phyloP scores from a whole-genome alignment of 352 stramenopile species.

The Globisporangium takayamanum region DNA sequence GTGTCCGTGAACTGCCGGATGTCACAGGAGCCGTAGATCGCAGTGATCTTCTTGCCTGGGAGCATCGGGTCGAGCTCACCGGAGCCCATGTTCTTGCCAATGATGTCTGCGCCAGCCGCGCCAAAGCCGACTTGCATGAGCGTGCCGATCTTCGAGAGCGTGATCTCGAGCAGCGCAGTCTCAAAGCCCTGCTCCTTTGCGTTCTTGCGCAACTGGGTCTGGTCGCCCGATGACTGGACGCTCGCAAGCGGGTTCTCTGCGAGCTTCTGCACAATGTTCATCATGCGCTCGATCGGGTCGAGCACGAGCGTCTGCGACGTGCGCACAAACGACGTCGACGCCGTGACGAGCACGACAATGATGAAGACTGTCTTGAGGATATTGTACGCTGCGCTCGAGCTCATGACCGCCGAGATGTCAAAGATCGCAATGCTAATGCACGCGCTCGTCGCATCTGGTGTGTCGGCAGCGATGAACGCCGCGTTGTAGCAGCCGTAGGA shows the following conservation, averaged over 20 bases:
- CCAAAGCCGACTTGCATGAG: slow-evolving; percentile 85
- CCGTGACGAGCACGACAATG: slow-evolving; percentile 73
- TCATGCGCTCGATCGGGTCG: slow-evolving; percentile 90
- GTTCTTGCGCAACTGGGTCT: slow-evolving; percentile 66
- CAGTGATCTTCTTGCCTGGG: slow-evolving; percentile 88
- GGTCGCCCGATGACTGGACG: slow-evolving; percentile 56
- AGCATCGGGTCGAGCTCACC: slow-evolving; percentile 87
- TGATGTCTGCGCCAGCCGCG: slow-evolving; percentile 74
- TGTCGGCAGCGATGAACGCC: slow-evolving; percentile 52
- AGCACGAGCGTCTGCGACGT: slow-evolving; percentile 81
- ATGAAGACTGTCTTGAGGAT: slow-evolving; percentile 87
- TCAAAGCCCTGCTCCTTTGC: slow-evolving; percentile 75
- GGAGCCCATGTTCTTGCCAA: slow-evolving; percentile 83
- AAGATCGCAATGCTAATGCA: slow-evolving; percentile 82
- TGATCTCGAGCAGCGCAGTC: slow-evolving; percentile 77
- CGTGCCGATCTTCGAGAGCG: slow-evolving; percentile 72
- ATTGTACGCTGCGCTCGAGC: slow-evolving; percentile 61
- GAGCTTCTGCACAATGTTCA: slow-evolving; percentile 83
- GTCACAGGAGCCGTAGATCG: slow-evolving; percentile 93
- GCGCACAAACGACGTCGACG: slow-evolving; percentile 78
- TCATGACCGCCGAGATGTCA: slow-evolving; percentile 54
- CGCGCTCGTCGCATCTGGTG: slow-evolving; percentile 32
- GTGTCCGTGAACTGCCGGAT: slow-evolving; percentile 93
- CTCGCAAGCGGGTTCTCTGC: slow-evolving; percentile 85
- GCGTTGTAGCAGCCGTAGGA: slow-evolving; percentile 70